Evolutionary conservation across 352 stramenopile species (phyloP), one percentile per base, ranked within the genome.

Genomic region (Phytophthora hybrid): DNA sequence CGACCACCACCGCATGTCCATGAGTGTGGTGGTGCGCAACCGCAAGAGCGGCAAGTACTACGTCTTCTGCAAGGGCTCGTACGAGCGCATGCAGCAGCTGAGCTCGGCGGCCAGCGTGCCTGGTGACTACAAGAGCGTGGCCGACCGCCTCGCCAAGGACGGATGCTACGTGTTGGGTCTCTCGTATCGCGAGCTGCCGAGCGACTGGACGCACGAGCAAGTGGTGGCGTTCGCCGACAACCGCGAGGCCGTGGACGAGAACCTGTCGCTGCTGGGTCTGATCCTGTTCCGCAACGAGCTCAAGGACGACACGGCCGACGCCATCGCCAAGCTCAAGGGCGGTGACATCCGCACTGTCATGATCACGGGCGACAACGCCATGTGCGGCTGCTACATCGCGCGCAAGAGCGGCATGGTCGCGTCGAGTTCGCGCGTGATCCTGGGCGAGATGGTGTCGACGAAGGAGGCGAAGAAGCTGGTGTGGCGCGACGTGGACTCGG

Each of bases 91-190:
- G 66, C 72, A 81, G 49, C 74, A 83, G 80, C 53, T 93, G 72
- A 70, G 66, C 54, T 18, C 64, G 9, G 39, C 68, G 5, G 68
- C 60, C 13, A 84, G 68, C 19, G 68, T 97, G n/a, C 90, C 90
- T 6, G 63, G 37, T 41, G 74, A 92, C 59, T 96, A 93, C 69
- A 66, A 72, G 41, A 53, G 18, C 16, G 69, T 71, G 51, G 69
- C 69, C 21, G 71, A 83, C 32, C 57, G 78, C 47, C 76, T 80
- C 51, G 81, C 87, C 9, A 84, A 75, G 53, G 70, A 89, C 44
- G 90, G 88, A 5, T 87, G 85, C 62, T 97, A 97, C 76, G 84
- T 93, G 61, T 74, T 97, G 41, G 78, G 81, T 37, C 74, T 97
- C n/a, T 85, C 63, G 55, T 59, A 67, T 68, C 63, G 46, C 80